A percentile compares a stretch with the other conserved stretches of the same genome.
Conservation (phyloP, 495 filamentous ascomycete genomes). For the Stereocaulon alpinum region DNA sequence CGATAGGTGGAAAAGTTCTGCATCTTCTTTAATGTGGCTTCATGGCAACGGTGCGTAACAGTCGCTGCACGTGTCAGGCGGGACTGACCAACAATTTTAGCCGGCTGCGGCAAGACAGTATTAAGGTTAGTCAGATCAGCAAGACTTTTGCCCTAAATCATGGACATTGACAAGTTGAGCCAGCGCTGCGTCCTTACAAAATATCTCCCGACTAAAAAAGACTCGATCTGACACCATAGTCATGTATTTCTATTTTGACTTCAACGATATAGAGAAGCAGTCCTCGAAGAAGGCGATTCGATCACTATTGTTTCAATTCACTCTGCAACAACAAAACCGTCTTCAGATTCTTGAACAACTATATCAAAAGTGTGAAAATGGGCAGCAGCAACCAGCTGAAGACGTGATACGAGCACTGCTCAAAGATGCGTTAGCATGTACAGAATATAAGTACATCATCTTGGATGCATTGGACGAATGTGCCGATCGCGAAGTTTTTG, state of each 20-base stretch:
- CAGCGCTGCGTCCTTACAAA: neutral
- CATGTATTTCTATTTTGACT: neutral
- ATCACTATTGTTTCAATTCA: constrained; percentile 6
- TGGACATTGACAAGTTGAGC: neutral
- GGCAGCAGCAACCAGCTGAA: constrained; percentile 1
- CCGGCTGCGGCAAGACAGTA: constrained; percentile 7
- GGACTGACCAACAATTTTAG: neutral
- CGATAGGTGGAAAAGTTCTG: neutral
- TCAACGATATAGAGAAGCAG: neutral
- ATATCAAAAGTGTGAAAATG: constrained; percentile 1
- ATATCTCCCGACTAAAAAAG: neutral
- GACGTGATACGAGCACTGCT: constrained; percentile 8
- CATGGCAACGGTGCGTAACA: constrained; percentile 1
- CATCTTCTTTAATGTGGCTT: constrained; percentile 4
- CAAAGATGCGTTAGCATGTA: neutral
- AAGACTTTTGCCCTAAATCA: neutral
- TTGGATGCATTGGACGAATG: constrained; percentile 9
- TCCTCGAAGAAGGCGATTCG: constrained; percentile 3
- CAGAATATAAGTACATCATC: constrained; percentile 6
- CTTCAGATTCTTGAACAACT: constrained; percentile 6
- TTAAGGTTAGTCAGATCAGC: constrained; percentile 1
- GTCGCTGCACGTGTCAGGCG: neutral
- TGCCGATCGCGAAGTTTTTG: neutral
- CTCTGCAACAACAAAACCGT: neutral
- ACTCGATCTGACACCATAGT: neutral